Evolutionary conservation across 1,284 basidiomycete genomes (phyloP).

Genomic region (Malassezia yamatoensis): DNA sequence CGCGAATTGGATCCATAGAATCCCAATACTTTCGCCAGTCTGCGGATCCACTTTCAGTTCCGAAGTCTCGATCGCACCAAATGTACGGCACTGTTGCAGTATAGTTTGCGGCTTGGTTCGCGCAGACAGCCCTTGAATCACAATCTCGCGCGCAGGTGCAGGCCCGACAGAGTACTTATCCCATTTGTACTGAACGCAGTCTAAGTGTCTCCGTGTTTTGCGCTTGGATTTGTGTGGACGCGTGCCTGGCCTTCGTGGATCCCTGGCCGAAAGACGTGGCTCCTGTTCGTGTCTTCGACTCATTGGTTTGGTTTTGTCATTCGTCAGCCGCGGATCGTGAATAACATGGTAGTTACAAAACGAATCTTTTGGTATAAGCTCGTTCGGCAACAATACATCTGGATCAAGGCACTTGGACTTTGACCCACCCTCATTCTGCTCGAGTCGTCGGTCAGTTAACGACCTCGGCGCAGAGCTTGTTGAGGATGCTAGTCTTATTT

Average conservation of each 20-base stretch:
- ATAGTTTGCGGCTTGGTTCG: conserved; percentile 62
- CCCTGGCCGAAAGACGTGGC: neutral
- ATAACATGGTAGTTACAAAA: conserved; percentile 9
- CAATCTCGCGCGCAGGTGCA: conserved; percentile 56
- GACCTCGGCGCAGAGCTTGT: no score
- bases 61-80: conserved; percentile 62
- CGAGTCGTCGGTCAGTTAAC: no score
- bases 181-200: conserved; percentile 53
- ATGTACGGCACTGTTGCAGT: conserved; percentile 59
- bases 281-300: conserved; percentile 7
- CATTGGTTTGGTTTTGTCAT: conserved; percentile 8
- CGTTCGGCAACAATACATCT: neutral
- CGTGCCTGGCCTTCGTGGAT: conserved; percentile 6
- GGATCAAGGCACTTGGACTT: no score
- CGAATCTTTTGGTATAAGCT: neutral
- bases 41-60: conserved; percentile 70
- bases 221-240: conserved; percentile 4
- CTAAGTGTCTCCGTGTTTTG: conserved; percentile 2
- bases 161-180: conserved; percentile 66
- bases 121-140: conserved; percentile 64
- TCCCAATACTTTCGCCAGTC: conserved; percentile 71
- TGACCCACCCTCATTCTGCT: no score
- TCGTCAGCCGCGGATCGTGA: conserved; percentile 8
- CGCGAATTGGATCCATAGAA: conserved; percentile 65
- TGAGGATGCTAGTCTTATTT: no score